These are phyloP conservation scores for Papiliotrema terrestris DNA, from an alignment of 1,284 basidiomycete genomes.

Conservation along the genomic window DNA sequence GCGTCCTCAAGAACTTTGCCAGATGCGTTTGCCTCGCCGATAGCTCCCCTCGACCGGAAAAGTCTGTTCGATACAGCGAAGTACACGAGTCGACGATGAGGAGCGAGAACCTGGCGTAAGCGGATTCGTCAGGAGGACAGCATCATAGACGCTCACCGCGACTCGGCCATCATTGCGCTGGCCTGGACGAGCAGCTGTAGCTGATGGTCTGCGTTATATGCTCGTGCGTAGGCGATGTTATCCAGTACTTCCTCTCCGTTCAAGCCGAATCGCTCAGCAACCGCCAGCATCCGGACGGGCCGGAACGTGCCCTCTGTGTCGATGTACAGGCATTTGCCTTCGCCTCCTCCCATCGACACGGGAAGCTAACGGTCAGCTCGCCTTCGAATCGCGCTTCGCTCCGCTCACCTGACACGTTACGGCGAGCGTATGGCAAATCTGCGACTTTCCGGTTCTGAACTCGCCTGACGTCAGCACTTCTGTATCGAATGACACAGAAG, in stretches of 20 bases:
- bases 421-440: slow-evolving; percentile 95
- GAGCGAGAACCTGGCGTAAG: slow-evolving; percentile 75
- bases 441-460: slow-evolving; percentile 97
- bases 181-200: slow-evolving; percentile 84
- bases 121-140: background rate
- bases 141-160: slow-evolving; percentile 60
- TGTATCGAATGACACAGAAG: background rate
- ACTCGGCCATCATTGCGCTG: slow-evolving; percentile 95
- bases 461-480: slow-evolving; percentile 53
- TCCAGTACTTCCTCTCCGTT: slow-evolving; percentile 97
- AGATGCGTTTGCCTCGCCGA: slow-evolving; percentile 94
- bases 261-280: slow-evolving; percentile 91
- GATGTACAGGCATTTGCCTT: slow-evolving; percentile 98
- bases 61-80: slow-evolving; percentile 93
- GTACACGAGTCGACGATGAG: slow-evolving; percentile 97
- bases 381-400: background rate
- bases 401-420: slow-evolving; percentile 79
- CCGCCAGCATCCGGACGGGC: slow-evolving; percentile 87
- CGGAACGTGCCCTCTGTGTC: slow-evolving; percentile 99
- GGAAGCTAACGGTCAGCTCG: slow-evolving; percentile 59
- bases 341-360: slow-evolving; percentile 95
- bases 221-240: slow-evolving; percentile 96
- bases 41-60: slow-evolving; percentile 90
- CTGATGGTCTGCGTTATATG: slow-evolving; percentile 99
- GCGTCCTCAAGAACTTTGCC: slow-evolving; percentile 91